These are phyloP conservation scores for Pythium rhizo-oryzae DNA, from an alignment of 352 stramenopile genomes.

Conservation along the genomic window DNA sequence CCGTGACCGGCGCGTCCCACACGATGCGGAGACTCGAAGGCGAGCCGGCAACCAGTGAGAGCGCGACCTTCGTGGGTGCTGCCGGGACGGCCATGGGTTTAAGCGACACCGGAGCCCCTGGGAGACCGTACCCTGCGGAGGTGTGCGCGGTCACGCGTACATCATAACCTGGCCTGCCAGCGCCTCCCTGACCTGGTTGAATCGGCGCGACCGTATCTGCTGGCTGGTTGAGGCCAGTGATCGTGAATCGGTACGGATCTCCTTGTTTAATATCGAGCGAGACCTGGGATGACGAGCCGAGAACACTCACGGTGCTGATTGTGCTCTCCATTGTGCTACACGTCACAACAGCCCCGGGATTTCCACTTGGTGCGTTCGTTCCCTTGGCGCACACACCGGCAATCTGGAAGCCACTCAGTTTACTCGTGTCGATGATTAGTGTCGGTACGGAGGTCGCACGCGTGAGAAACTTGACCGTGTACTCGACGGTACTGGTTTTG, in stretches of 20 bases:
- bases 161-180: constrained; percentile 50
- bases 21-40: constrained; percentile 78
- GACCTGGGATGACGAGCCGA: constrained; percentile 39
- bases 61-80: constrained; percentile 63
- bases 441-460: constrained; percentile 34
- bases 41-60: constrained; percentile 77
- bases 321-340: constrained; percentile 59
- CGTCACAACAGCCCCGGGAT: constrained; percentile 41
- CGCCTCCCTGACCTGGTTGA: constrained; percentile 36
- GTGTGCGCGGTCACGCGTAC: constrained; percentile 71
- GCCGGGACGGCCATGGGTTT: constrained; percentile 91
- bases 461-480: constrained; percentile 62
- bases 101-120: constrained; percentile 50
- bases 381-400: constrained; percentile 62
- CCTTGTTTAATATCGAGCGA: constrained; percentile 49
- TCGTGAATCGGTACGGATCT: constrained; percentile 60
- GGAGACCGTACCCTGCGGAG: constrained; percentile 63
- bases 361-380: constrained; percentile 25
- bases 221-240: constrained; percentile 48
- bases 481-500: constrained; percentile 40
- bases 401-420: constrained; percentile 39
- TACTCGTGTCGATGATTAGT: constrained; percentile 39
- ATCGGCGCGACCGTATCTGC: constrained; percentile 36
- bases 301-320: constrained; percentile 29
- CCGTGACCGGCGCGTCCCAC: constrained; percentile 83